Percentiles rank a stretch among this genome's conserved stretches.
These are phyloP conservation scores for Camelina hispida DNA, from an alignment of 345 rosid species.

Conservation along the genomic window DNA sequence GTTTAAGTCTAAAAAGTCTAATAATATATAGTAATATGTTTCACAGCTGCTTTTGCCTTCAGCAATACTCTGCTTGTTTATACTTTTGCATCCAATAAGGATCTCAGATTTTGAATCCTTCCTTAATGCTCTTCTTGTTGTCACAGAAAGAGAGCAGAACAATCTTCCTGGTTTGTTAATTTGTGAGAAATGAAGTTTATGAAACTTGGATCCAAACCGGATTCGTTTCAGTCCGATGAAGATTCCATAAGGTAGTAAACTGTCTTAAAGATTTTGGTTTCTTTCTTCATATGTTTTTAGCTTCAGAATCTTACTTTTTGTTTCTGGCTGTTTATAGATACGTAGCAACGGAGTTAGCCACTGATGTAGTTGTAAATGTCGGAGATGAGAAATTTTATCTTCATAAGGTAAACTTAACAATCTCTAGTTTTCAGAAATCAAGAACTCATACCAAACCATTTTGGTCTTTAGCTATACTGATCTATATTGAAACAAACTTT, in stretches of 20 bases:
- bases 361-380: conserved; percentile 60
- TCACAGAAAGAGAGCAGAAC: conserved; percentile 13
- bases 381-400: conserved; percentile 66
- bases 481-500: conserved; percentile 17
- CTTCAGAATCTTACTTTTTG: not conserved
- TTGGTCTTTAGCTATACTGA: conserved; percentile 11
- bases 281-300: not conserved
- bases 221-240: conserved; percentile 69
- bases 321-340: conserved; percentile 47
- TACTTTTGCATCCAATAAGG: conserved; percentile 45
- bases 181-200: conserved; percentile 70
- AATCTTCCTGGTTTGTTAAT: conserved; percentile 3
- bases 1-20: conserved; percentile 25
- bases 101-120: conserved; percentile 34
- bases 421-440: not conserved
- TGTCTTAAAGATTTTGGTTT: conserved; percentile 3
- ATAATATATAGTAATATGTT: conserved; percentile 2
- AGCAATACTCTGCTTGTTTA: conserved; percentile 34
- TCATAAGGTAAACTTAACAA: conserved; percentile 59
- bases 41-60: conserved; percentile 43
- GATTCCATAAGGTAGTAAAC: conserved; percentile 59
- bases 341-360: conserved; percentile 68
- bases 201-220: conserved; percentile 96
- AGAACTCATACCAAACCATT: not conserved
- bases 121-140: not conserved